Evolutionary conservation across 1,139 yeast genomes (phyloP).

Genomic region (Blastobotrys raffinosifermentans): DNA sequence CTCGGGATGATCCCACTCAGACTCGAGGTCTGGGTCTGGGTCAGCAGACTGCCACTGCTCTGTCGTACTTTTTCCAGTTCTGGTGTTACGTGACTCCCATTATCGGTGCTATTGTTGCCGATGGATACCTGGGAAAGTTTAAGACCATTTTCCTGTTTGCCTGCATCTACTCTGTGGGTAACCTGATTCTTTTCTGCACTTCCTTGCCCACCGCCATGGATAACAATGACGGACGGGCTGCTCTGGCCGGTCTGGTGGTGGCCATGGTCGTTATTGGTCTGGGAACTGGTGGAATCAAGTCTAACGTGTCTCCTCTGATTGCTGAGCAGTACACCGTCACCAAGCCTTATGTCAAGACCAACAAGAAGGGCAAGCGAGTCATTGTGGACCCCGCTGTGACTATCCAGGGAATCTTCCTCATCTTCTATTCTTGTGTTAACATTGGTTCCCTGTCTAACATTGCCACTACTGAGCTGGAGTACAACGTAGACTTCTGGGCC

Average conservation of each 20-base stretch:
- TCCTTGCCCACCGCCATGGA: slow-evolving; percentile 53
- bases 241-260: slow-evolving; percentile 48
- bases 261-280: slow-evolving; percentile 65
- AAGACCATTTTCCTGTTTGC: slow-evolving; percentile 61
- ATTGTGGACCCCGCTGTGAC: slow-evolving; percentile 67
- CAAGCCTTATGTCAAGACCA: slow-evolving; percentile 52
- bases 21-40: slow-evolving; percentile 60
- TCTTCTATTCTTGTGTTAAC: slow-evolving; percentile 76
- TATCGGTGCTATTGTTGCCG: slow-evolving; percentile 71
- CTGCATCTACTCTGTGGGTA: slow-evolving; percentile 56
- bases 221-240: slow-evolving; percentile 22
- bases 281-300: slow-evolving; percentile 79
- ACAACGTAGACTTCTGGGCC: slow-evolving; percentile 69
- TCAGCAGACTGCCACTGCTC: slow-evolving; percentile 63
- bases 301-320: slow-evolving; percentile 71
- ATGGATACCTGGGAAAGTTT: slow-evolving; percentile 67
- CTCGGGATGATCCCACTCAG: slow-evolving; percentile 25
- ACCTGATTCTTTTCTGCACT: slow-evolving; percentile 58
- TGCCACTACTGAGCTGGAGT: slow-evolving; percentile 69
- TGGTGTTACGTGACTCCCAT: slow-evolving; percentile 81
- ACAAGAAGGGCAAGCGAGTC: slow-evolving; percentile 59
- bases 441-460: slow-evolving; percentile 73
- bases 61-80: slow-evolving; percentile 71
- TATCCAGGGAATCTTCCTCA: slow-evolving; percentile 66
- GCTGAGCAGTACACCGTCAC: slow-evolving; percentile 66